Evolutionary conservation across 768 basidiomycete genomes (phyloP), one percentile per base, ranked within the genome.

Genomic region (Trametes meyenii): DNA sequence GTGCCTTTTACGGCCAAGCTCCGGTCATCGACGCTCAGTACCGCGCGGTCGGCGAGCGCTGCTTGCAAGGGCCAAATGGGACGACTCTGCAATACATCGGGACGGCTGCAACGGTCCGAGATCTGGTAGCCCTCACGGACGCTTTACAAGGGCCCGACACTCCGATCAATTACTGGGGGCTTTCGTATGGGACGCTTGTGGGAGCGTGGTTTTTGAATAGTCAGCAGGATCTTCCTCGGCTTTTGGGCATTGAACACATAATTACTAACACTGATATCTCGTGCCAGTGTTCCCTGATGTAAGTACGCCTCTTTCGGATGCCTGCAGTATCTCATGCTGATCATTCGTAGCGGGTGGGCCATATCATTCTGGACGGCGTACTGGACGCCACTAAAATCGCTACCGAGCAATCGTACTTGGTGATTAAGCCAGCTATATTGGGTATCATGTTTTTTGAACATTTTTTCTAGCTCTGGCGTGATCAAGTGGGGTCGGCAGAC

Each of bases 41-140:
- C 35, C 23, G 35, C 8, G 58, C 23, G 5, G 50, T 59, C 24
- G 53, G 46, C 26, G 46, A 58, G 21, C 38, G 43, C 13, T 64
- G 62, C 44, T 29, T 59, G 52, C 58, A 54, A 24, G 62, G 62
- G 16, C 62, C 62, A 5, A 59, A 59, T n/a, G 58, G n/a, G 24
- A 59, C 57, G 8, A 59, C 58, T 1, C 43, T 64, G 50, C 39
- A 55, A 43, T 64, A 55, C 48, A 35, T 64, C 19, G 62, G 62
- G 24, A 64, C 62, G 5, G 50, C 58, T 4, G 57, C 62, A 29
- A 64, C 62, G 3, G 62, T 64, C 42, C 57, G 62, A 13, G 62
- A 64, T 38, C 26, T 64, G 52, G 62, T 59, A 19, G 52, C 43
- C 19, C 57, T 64, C 0, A 58, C 58, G 24, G 57, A 64, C 44